Evolutionary conservation across 495 filamentous ascomycete species (phyloP).

Genomic region (Xylaria flabelliformis): DNA sequence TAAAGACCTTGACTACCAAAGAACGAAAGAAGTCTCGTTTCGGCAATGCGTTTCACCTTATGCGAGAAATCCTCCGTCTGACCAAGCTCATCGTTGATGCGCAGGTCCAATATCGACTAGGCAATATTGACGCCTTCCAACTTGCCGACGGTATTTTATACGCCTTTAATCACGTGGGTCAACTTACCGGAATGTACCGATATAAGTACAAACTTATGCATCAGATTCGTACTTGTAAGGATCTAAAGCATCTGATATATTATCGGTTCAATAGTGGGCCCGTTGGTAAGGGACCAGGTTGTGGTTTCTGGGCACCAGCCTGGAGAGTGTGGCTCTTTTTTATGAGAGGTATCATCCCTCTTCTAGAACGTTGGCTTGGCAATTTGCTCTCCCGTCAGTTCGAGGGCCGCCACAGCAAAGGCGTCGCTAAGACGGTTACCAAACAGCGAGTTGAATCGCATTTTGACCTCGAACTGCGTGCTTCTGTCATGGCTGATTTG

Average conservation of each 20-base stretch:
- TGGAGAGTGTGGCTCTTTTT: conserved; percentile 99
- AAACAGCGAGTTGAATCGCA: conserved; percentile 99
- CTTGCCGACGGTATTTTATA: conserved; percentile 98
- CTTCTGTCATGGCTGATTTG: conserved; percentile 97
- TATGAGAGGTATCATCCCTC: conserved; percentile 97
- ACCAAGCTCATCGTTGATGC: conserved; percentile 99
- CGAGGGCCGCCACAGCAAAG: conserved; percentile 98
- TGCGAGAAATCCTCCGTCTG: conserved; percentile 97
- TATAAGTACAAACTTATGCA: conserved; percentile 99
- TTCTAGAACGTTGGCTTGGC: conserved; percentile 97
- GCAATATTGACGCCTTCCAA: conserved; percentile 99
- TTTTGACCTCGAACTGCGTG: conserved; percentile 96
- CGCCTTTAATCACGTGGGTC: conserved; percentile 98
- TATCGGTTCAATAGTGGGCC: conserved; percentile 98
- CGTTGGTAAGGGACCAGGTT: conserved; percentile 97
- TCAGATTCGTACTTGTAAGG: conserved; percentile 98
- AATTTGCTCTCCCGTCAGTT: conserved; percentile 97
- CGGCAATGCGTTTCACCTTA: conserved; percentile 98
- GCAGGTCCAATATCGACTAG: conserved; percentile 96
- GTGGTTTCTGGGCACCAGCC: conserved; percentile 98
- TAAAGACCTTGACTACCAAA: conserved; percentile 98
- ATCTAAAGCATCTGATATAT: conserved; percentile 99
- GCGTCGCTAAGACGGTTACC: conserved; percentile 98
- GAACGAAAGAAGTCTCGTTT: conserved; percentile 99
- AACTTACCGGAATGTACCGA: conserved; percentile 99